Evolutionary conservation across 495 filamentous ascomycete species (phyloP).

Genomic region (Halenospora varia): DNA sequence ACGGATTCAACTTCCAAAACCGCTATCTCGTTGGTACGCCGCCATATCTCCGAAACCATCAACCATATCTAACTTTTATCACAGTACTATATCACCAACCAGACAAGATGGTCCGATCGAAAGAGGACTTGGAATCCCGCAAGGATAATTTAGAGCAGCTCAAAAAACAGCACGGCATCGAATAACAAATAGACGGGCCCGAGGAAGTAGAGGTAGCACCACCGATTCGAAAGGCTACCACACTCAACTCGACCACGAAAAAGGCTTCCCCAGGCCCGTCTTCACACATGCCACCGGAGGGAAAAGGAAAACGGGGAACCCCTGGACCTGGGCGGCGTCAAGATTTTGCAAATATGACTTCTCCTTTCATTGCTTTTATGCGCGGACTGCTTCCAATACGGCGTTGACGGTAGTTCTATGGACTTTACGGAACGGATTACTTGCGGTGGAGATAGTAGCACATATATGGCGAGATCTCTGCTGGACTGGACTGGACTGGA

Average conservation of each 20-base stretch:
- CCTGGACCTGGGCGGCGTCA: constrained; percentile 1
- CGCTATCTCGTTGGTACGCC: constrained; percentile 95
- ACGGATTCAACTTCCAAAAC: constrained; percentile 99
- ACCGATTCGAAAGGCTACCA: constrained; percentile 8
- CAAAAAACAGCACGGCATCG: constrained; percentile 97
- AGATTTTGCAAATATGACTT: constrained; percentile 2
- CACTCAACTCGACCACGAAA: constrained; percentile 1
- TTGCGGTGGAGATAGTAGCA: neutral
- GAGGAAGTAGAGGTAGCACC: constrained; percentile 29
- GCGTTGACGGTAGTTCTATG: constrained; percentile 9
- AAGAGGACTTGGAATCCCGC: constrained; percentile 90
- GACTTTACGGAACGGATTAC: neutral
- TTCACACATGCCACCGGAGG: constrained; percentile 6
- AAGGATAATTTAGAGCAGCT: constrained; percentile 96
- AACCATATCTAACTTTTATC: neutral
- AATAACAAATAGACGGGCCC: constrained; percentile 74
- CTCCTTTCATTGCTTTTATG: constrained; percentile 10
- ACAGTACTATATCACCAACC: constrained; percentile 96
- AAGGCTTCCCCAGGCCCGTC: constrained; percentile 22
- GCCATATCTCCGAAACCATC: neutral
- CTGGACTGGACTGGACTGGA: neutral
- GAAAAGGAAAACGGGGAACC: neutral
- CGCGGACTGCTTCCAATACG: constrained; percentile 7
- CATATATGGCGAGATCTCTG: neutral
- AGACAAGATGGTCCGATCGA: constrained; percentile 88